Conservation (phyloP, 2,329 filamentous ascomycete genomes). For the Cercospora zeina region DNA sequence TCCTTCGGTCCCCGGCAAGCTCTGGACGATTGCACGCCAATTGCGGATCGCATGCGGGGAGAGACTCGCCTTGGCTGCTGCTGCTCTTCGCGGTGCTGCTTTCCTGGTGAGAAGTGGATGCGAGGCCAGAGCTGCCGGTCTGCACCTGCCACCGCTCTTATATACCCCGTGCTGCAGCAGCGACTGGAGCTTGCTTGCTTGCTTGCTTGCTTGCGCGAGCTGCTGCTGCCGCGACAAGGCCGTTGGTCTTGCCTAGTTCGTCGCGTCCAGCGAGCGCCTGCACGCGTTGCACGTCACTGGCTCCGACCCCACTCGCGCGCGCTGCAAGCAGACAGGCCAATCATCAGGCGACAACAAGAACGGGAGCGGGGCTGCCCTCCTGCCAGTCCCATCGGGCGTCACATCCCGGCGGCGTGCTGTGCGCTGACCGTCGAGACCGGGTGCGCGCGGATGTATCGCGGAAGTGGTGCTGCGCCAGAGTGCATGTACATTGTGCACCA, state of each 20-base stretch:
- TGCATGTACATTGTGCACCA: conserved; percentile 3
- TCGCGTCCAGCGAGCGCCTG: conserved; percentile 10
- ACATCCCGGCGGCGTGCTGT: conserved; percentile 10
- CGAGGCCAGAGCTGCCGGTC: neutral
- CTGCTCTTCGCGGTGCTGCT: neutral
- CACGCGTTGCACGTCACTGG: conserved; percentile 10
- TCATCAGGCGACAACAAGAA: no score
- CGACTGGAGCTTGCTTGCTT: neutral
- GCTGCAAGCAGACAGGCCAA: conserved; percentile 7
- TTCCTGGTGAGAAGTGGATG: neutral
- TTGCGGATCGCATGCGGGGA: conserved; percentile 21
- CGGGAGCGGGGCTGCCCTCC: conserved; percentile 17
- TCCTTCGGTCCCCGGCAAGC: conserved; percentile 15
- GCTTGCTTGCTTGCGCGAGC: no score
- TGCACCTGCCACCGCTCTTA: conserved; percentile 11
- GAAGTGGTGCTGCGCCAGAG: conserved; percentile 19
- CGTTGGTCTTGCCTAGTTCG: neutral
- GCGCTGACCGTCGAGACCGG: conserved; percentile 10
- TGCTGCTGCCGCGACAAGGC: conserved; percentile 4
- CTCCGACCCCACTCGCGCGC: conserved; percentile 12
- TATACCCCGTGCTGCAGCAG: conserved; percentile 10
- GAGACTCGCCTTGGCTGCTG: conserved; percentile 16
- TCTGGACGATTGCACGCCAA: conserved; percentile 12
- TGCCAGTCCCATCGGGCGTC: neutral
- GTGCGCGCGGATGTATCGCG: conserved; percentile 29